Conservation (phyloP, 2,329 filamentous ascomycete genomes). For the Pseudogymnoascus sp. region DNA sequence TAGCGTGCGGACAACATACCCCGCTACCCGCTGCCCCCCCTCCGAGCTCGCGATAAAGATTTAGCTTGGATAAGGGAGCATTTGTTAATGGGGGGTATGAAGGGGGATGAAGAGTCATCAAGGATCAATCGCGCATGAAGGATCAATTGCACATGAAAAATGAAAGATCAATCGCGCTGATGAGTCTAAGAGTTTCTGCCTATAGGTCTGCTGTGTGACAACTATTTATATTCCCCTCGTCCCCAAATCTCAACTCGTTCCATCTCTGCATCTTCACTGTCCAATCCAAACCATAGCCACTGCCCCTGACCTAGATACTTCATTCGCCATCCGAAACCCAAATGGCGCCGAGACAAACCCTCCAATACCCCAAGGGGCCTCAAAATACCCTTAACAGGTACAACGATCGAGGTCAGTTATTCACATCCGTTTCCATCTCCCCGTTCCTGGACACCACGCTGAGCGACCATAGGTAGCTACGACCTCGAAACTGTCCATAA, state of each 20-base stretch:
- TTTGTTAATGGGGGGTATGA: not conserved
- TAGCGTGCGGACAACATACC: not conserved
- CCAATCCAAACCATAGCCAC: not conserved
- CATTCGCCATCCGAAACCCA: not conserved
- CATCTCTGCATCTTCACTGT: not conserved
- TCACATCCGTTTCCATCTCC: not conserved
- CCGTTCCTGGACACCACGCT: slow-evolving; percentile 12
- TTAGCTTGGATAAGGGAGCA: not conserved
- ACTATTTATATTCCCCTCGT: not conserved
- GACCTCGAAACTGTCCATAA: slow-evolving; percentile 64
- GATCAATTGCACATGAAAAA: not conserved
- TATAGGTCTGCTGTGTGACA: not conserved
- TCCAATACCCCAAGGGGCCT: slow-evolving; percentile 21
- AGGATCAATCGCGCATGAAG: not conserved
- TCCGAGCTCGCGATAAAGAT: not conserved
- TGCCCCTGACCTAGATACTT: not conserved
- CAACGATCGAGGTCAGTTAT: slow-evolving; percentile 19
- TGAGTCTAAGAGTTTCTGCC: not conserved
- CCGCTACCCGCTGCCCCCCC: not conserved
- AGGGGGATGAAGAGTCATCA: not conserved
- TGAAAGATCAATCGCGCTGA: not conserved
- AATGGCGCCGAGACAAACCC: slow-evolving; percentile 13
- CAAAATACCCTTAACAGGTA: slow-evolving; percentile 23
- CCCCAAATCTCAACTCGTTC: not conserved
- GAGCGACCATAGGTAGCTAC: slow-evolving; percentile 52